Base-by-base conservation (phyloP, 495 filamentous ascomycete species). In the Tuber calosporum region DNA sequence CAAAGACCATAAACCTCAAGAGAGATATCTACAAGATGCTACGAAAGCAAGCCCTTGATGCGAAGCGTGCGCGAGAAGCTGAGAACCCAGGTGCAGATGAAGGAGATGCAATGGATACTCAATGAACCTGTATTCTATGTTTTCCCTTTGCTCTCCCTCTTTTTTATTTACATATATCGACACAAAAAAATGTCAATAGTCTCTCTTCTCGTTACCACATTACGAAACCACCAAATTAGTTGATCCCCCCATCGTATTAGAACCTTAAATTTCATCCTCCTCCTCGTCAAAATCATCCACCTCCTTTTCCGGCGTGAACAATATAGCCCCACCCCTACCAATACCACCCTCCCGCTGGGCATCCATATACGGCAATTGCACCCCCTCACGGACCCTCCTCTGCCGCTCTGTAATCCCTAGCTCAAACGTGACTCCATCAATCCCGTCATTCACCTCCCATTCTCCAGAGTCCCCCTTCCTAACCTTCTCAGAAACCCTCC, bases 271-370 rank as follows among this genome's bases (percentile, higher is more conserved):
- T 83, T 99, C 96, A 85, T 99, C 95, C 81, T 99, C 96, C 83
- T 98, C 96, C 75, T 98, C 95, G 81, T 99, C 95, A 83, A 97
- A 99, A 83, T 99, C 96, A 84, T 99, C 95, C 39, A 79, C 78
- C 84, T 97, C 96, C 70, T 88, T 87, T 40, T 94, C 95, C 90
- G 97, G 95, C 70, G 97, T 94, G 84, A 98, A 98, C 79, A 99
- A 80, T 70, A 99, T 99, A 75, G 94, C 86, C 0, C 96, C 95
- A 26, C 90, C 90, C 19, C 94, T 92, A 19, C 91, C 91, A 0
- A 89, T 90, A 0, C 89, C 89, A 48, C 90, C 84, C 42, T 89
- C 89, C 66, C 87, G 88, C 87, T 99, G 95, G 22, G 95, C 94
- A 85, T 98, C 95, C 79, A 94, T 94, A 83, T 97, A 97, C 40